phyloP scores from a whole-genome alignment of 352 stramenopile species.

The Phytophthora pinifolia region DNA sequence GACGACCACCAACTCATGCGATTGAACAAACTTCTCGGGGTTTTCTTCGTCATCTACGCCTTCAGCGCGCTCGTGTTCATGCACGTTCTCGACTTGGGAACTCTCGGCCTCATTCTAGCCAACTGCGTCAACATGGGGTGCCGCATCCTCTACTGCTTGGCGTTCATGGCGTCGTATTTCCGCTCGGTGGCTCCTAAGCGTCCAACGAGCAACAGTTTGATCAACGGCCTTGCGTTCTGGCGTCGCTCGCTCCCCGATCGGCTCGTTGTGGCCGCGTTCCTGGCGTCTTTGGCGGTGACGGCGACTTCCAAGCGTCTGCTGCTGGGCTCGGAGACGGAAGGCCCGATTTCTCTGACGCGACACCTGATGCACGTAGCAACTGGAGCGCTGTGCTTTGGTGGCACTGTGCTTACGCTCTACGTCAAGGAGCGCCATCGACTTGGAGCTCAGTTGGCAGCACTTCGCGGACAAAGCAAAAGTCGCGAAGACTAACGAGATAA shows the following conservation, averaged over 20 bases:
- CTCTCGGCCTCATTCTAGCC: slow-evolving; percentile 75
- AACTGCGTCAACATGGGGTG: slow-evolving; percentile 90
- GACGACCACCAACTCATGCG: slow-evolving; percentile 67
- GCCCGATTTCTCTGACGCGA: slow-evolving; percentile 20
- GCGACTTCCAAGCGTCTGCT: slow-evolving; percentile 42
- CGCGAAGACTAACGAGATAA: slow-evolving; percentile 24
- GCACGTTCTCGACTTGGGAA: slow-evolving; percentile 52
- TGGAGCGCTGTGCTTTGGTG: slow-evolving; percentile 46
- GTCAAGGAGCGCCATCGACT: slow-evolving; percentile 52
- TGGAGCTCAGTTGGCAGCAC: slow-evolving; percentile 27
- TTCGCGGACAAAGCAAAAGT: slow-evolving; percentile 28
- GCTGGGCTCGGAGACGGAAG: slow-evolving; percentile 26
- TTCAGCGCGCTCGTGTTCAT: slow-evolving; percentile 69
- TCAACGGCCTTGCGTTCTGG: slow-evolving; percentile 45
- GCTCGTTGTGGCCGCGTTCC: slow-evolving; percentile 51
- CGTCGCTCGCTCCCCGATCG: slow-evolving; percentile 48
- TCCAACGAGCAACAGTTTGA: slow-evolving; percentile 5
- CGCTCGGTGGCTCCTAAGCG: background rate
- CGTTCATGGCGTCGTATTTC: slow-evolving; percentile 71
- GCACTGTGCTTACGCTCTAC: slow-evolving; percentile 41
- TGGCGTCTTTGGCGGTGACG: slow-evolving; percentile 40
- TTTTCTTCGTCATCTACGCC: slow-evolving; percentile 82
- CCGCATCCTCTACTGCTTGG: slow-evolving; percentile 80
- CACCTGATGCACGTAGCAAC: slow-evolving; percentile 51
- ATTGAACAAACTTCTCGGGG: slow-evolving; percentile 79